Percentiles rank a stretch among this genome's conserved stretches.
phyloP scores from a whole-genome alignment of 1,284 basidiomycete species.

The Cryptococcus amylolentus region DNA sequence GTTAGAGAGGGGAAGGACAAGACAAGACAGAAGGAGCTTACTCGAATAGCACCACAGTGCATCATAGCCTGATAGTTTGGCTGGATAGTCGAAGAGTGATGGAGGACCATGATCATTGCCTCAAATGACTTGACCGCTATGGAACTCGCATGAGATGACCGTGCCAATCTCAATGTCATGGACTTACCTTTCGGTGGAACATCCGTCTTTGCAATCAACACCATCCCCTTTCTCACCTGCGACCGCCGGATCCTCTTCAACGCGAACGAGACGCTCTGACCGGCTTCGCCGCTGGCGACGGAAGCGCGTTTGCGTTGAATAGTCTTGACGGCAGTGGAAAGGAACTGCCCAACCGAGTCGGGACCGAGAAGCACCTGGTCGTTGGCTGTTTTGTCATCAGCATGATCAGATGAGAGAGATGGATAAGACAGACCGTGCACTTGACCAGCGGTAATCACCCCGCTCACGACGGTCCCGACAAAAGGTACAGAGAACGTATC shows the following conservation, averaged over 20 bases:
- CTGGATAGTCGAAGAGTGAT: conserved; percentile 88
- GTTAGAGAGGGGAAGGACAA: not conserved
- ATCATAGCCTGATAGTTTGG: conserved; percentile 72
- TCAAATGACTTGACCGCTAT: conserved; percentile 37
- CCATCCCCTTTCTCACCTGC: conserved; percentile 91
- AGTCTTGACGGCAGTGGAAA: conserved; percentile 74
- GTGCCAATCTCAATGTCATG: conserved; percentile 32
- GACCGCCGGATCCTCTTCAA: conserved; percentile 81
- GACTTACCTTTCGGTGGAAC: conserved; percentile 70
- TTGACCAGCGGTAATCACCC: conserved; percentile 74
- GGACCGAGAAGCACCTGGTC: conserved; percentile 85
- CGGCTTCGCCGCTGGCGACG: conserved; percentile 82
- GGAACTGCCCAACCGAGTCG: conserved; percentile 87
- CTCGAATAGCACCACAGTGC: conserved; percentile 41
- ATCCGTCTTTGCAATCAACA: conserved; percentile 76
- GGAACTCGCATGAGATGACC: not conserved
- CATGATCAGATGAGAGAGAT: not conserved
- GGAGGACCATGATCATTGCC: conserved; percentile 50
- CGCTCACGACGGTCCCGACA: conserved; percentile 92
- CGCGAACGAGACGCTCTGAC: conserved; percentile 90
- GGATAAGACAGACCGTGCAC: conserved; percentile 54
- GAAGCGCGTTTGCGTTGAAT: conserved; percentile 92
- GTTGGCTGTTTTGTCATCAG: conserved; percentile 53
- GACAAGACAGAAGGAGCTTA: conserved; percentile 10
- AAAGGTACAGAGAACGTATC: conserved; percentile 76